phyloP scores from a whole-genome alignment of 306 rosid genomes.

The Vigna angularis region DNA sequence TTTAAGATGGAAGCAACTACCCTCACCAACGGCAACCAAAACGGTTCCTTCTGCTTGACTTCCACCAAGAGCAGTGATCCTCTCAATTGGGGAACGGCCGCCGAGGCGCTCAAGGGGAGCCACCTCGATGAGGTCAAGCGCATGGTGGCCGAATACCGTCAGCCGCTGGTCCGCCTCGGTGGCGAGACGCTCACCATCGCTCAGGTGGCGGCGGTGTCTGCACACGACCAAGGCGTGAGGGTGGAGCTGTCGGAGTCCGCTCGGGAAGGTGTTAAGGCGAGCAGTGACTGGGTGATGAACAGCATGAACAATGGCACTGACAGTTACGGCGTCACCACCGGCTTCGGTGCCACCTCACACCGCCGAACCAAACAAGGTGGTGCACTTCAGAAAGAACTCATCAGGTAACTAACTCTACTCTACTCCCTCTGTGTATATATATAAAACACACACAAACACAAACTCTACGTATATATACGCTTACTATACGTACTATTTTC shows the following conservation, averaged over 20 bases:
- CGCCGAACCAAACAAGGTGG: slow-evolving; percentile 87
- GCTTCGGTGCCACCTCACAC: slow-evolving; percentile 91
- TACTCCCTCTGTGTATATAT: background rate
- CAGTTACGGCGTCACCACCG: slow-evolving; percentile 94
- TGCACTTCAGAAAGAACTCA: slow-evolving; percentile 84
- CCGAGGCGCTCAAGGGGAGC: slow-evolving; percentile 73
- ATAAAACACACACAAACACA: too few relatives aligned
- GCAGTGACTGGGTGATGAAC: slow-evolving; percentile 93
- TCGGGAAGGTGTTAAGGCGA: slow-evolving; percentile 83
- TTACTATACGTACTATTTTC: too few relatives aligned
- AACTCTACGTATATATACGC: too few relatives aligned
- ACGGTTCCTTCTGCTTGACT: slow-evolving; percentile 52
- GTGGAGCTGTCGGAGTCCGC: slow-evolving; percentile 78
- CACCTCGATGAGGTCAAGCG: slow-evolving; percentile 89
- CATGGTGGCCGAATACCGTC: slow-evolving; percentile 81
- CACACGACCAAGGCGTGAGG: slow-evolving; percentile 38
- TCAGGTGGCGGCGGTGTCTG: slow-evolving; percentile 86
- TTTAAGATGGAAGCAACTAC: slow-evolving; percentile 49
- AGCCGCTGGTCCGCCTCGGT: slow-evolving; percentile 69
- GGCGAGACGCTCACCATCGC: slow-evolving; percentile 76
- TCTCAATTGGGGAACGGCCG: slow-evolving; percentile 72
- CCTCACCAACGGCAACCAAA: slow-evolving; percentile 40
- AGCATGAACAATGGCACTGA: slow-evolving; percentile 79
- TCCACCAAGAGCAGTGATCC: slow-evolving; percentile 51
- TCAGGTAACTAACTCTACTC: slow-evolving; percentile 57